Evolutionary conservation across 495 filamentous ascomycete species (phyloP).

Genomic region (Polyplosphaeria fusca): DNA sequence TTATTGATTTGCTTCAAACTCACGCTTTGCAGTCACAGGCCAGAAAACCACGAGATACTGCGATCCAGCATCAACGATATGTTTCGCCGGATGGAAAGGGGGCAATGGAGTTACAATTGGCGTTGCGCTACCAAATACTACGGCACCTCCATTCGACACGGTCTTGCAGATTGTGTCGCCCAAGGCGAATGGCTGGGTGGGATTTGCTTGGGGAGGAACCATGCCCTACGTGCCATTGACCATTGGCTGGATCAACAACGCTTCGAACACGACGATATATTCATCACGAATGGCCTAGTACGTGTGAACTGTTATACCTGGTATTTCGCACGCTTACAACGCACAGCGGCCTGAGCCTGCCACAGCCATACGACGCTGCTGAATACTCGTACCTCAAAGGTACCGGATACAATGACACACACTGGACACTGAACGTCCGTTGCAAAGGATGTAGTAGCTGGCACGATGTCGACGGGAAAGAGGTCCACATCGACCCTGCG

Average conservation of each 20-base stretch:
- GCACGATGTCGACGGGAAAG: constrained; percentile 20
- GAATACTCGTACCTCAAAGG: constrained; percentile 30
- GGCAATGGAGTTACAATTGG: constrained; percentile 25
- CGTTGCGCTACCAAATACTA: constrained; percentile 19
- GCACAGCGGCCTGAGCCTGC: constrained; percentile 24
- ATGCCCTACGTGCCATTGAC: constrained; percentile 31
- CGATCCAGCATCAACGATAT: constrained; percentile 20
- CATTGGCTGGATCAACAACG: constrained; percentile 26
- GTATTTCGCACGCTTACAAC: not conserved
- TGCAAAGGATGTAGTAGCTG: constrained; percentile 26
- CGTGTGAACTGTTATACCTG: not conserved
- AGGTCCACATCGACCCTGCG: constrained; percentile 4
- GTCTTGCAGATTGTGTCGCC: constrained; percentile 31
- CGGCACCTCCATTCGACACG: constrained; percentile 18
- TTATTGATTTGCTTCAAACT: not conserved
- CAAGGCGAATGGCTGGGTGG: constrained; percentile 29
- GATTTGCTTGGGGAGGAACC: constrained; percentile 30
- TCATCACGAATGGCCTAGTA: constrained; percentile 32
- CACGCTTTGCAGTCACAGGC: not conserved
- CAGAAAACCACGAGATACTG: constrained; percentile 19
- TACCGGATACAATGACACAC: constrained; percentile 27
- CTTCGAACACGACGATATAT: constrained; percentile 21
- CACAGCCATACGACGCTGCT: constrained; percentile 19
- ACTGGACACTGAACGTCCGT: constrained; percentile 32
- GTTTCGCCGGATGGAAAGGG: constrained; percentile 20